Base-by-base conservation (phyloP, 2,329 filamentous ascomycete species). In the Arthrobotrys iridis region DNA sequence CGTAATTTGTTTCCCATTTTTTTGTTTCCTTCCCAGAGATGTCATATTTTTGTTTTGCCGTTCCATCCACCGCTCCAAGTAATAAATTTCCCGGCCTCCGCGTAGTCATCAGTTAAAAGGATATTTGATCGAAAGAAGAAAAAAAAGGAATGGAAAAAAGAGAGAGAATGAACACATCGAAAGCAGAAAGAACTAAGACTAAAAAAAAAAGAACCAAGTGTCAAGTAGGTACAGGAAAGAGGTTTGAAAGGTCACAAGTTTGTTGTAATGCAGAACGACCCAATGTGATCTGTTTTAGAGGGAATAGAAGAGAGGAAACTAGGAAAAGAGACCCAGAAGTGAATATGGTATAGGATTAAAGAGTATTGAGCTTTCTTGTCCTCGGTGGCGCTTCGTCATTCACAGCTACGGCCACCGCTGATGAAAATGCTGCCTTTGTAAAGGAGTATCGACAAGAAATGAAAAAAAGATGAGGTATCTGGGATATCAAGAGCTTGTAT, bases 151-250 rank as follows among this genome's bases (percentile, higher is more conserved):
- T 37, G 28, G 30, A 37, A 62, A 75, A 62, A 67, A 35, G 70
- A 55, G 43, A 60, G 55, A 57, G 43, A 35, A 46, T 43, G 18
- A 50, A 71, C 45, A 55, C 55, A 59, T 33, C 10, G 37, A 68
- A 71, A 70, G 37, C 37, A 26, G 37, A 40, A 15, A 15, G 18
- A 15, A 24, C 15, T n/a, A 55, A 40, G 35, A 2, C n/a, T n/a
- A 20, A 4, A 24, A 11, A 50, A 41, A 70, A 68, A 71, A 30
- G 50, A 62, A 55, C 15, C 5, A 55, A 41, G 35, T 30, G 37
- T 37, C 4, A 76, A 77, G 50, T 64, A 76, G 58, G 76, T 76
- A 76, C 63, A 75, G 63, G 71, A 75, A 75, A n/a, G 55, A 33
- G 3, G 26, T 30, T 30, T 55, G 28, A 33, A 37, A n/a, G n/a